Percentiles rank a stretch among this genome's conserved stretches.
Conservation (phyloP, 176 grass and related monocot species). For the Musa troglodytarum region DNA sequence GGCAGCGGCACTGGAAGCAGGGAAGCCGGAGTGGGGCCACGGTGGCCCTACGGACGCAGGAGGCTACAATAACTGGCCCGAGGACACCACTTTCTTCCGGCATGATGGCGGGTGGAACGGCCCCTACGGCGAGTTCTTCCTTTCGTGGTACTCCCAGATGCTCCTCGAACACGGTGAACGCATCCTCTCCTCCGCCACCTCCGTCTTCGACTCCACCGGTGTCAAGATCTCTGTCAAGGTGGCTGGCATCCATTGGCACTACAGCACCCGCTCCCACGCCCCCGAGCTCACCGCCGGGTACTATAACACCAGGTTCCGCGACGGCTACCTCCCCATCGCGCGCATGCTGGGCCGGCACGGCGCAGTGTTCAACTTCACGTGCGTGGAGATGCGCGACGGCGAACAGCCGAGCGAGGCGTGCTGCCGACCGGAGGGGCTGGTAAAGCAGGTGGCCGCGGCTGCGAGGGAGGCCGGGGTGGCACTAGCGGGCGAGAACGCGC, state of each 20-base stretch:
- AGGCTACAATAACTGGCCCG: constrained; percentile 57
- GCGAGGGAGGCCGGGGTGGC: constrained; percentile 32
- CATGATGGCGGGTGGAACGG: constrained; percentile 44
- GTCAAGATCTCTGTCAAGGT: constrained; percentile 52
- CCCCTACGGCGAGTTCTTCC: constrained; percentile 62
- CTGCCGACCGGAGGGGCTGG: constrained; percentile 48
- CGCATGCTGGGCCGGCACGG: constrained; percentile 27
- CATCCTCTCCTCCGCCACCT: constrained; percentile 31
- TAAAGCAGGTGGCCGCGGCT: constrained; percentile 49
- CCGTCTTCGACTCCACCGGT: constrained; percentile 19
- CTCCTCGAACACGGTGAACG: constrained; percentile 54
- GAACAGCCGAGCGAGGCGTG: constrained; percentile 58
- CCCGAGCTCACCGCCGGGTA: constrained; percentile 59
- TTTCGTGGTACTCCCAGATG: constrained; percentile 64
- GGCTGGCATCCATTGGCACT: constrained; percentile 79
- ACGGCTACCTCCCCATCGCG: constrained; percentile 53
- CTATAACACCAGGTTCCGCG: constrained; percentile 47
- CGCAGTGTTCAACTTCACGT: constrained; percentile 70
- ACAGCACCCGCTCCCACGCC: constrained; percentile 48
- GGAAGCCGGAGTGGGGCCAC: constrained; percentile 49
- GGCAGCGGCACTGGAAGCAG: constrained; percentile 36
- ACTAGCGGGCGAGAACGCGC: constrained; percentile 59
- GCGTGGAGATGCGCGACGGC: constrained; percentile 63
- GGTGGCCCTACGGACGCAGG: constrained; percentile 43
- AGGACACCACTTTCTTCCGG: constrained; percentile 53